Evolutionary conservation across 805 yeast genomes (phyloP).

Genomic region (Isabelozyma rhagii): DNA sequence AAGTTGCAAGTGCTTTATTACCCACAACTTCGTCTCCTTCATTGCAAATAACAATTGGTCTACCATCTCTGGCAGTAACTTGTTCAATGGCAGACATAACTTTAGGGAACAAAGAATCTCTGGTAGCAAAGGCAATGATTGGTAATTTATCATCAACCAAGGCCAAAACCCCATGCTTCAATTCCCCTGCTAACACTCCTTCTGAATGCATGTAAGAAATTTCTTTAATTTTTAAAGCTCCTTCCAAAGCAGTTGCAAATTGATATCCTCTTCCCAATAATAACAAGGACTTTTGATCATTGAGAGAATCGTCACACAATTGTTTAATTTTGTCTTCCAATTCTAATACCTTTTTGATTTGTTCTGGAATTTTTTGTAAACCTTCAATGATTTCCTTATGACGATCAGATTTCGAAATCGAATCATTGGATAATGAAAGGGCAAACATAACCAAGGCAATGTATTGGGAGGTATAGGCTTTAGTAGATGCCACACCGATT

Average conservation of each 20-base stretch:
- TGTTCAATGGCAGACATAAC: conserved; percentile 94
- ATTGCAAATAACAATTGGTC: conserved; percentile 90
- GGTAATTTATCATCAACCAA: conserved; percentile 93
- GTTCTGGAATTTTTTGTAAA: conserved; percentile 76
- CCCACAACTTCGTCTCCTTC: conserved; percentile 67
- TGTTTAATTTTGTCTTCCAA: conserved; percentile 72
- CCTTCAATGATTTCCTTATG: conserved; percentile 86
- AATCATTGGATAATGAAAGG: conserved; percentile 88
- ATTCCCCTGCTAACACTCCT: conserved; percentile 98
- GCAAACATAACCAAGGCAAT: conserved; percentile 98
- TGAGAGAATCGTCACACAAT: conserved; percentile 69
- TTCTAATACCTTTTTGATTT: conserved; percentile 72
- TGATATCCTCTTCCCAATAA: conserved; percentile 97
- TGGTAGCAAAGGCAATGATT: conserved; percentile 91
- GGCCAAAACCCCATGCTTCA: conserved; percentile 97
- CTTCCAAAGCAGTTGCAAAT: conserved; percentile 95
- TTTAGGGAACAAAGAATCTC: conserved; percentile 94
- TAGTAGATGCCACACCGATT: conserved; percentile 98
- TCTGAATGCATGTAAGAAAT: conserved; percentile 98
- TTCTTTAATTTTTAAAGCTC: conserved; percentile 97
- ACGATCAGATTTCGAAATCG: conserved; percentile 71
- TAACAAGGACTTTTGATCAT: conserved; percentile 80
- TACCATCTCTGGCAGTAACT: conserved; percentile 95
- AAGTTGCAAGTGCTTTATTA: conserved; percentile 59
- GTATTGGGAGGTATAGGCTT: conserved; percentile 97